Evolutionary conservation across 331 rosid species (phyloP).

Genomic region (Saraca asoca): DNA sequence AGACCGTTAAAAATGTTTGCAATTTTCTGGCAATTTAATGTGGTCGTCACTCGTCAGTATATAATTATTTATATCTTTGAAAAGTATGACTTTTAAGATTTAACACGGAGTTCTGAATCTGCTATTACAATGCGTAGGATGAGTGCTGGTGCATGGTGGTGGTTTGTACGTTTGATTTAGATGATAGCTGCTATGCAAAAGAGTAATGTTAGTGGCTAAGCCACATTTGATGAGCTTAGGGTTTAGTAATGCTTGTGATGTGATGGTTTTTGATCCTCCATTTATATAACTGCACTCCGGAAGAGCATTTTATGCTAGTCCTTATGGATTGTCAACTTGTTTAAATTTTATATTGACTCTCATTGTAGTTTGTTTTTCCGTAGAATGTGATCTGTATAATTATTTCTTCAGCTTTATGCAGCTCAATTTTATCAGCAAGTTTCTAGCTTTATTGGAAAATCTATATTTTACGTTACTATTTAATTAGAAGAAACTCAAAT

Average conservation of each 20-base stretch:
- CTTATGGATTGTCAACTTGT: not conserved
- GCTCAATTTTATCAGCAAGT: not conserved
- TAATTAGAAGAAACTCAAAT: not conserved
- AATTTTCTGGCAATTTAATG: not conserved
- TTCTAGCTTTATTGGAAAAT: not conserved
- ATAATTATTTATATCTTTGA: constrained; percentile 1
- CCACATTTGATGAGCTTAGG: not conserved
- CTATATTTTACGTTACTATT: not conserved
- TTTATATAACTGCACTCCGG: not conserved
- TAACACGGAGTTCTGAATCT: not conserved
- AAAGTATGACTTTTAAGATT: not conserved
- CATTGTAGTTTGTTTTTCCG: not conserved
- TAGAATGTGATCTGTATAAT: not conserved
- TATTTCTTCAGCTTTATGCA: constrained; percentile 2
- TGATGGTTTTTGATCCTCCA: not conserved
- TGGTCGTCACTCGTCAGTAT: not conserved
- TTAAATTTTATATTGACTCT: not conserved
- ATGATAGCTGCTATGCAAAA: constrained; percentile 4
- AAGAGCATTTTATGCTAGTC: not conserved
- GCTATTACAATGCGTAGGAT: not conserved
- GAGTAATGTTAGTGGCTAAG: not conserved
- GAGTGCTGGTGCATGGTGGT: not conserved
- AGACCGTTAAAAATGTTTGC: too few relatives aligned
- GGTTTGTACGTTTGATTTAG: constrained; percentile 11
- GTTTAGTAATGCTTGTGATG: not conserved